Percentiles rank a stretch among this genome's conserved stretches.
phyloP scores from a whole-genome alignment of 768 basidiomycete species.

The Pisolithus microcarpus region DNA sequence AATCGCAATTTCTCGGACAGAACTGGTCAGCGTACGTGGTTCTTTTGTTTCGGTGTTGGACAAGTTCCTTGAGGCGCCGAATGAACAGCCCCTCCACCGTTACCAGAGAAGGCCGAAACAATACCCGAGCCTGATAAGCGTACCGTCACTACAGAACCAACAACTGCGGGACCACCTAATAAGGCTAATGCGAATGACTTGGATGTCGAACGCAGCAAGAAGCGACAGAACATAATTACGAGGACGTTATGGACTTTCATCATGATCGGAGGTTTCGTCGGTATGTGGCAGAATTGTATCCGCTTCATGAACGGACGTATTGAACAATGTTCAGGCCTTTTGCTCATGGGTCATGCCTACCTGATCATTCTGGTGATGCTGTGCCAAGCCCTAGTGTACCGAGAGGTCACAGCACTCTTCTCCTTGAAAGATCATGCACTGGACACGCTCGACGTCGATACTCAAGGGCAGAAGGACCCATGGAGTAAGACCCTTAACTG shows the following conservation, averaged over 20 bases:
- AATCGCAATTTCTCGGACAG: conserved; percentile 1
- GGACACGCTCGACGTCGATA: conserved; percentile 38
- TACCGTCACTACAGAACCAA: conserved; percentile 6
- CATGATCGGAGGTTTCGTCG: conserved; percentile 91
- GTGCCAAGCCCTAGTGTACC: conserved; percentile 89
- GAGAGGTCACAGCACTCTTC: conserved; percentile 93
- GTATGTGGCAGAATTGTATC: background rate
- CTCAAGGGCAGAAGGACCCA: conserved; percentile 56
- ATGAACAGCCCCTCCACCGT: background rate
- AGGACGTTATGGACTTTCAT: conserved; percentile 91
- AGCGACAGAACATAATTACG: conserved; percentile 67
- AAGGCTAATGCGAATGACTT: conserved; percentile 16
- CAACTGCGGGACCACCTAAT: conserved; percentile 20
- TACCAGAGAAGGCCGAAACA: conserved; percentile 4
- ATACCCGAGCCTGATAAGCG: conserved; percentile 3
- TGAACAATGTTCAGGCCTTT: conserved; percentile 38
- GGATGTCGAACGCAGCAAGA: conserved; percentile 62
- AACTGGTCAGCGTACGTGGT: conserved; percentile 11
- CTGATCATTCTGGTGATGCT: conserved; percentile 90
- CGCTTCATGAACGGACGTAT: background rate
- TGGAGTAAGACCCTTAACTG: conserved; percentile 99
- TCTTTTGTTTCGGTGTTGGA: background rate
- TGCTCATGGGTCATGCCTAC: conserved; percentile 87
- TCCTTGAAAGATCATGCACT: conserved; percentile 49
- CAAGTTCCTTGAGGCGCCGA: background rate